Conservation (phyloP, 805 yeast species). For the Hanseniaspora meyeri region DNA sequence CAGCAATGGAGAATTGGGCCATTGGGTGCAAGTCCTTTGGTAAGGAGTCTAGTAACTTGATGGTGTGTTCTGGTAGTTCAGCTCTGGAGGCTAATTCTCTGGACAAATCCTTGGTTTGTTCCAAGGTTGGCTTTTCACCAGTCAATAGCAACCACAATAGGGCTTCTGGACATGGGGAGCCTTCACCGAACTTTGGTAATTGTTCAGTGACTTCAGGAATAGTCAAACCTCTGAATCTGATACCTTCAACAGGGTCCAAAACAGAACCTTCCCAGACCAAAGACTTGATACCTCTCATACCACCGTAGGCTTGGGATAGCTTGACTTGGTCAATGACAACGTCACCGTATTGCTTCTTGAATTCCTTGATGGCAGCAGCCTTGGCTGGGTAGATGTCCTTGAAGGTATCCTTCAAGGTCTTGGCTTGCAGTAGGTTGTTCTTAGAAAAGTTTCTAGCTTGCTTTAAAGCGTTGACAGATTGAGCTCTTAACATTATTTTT, state of each 20-base stretch:
- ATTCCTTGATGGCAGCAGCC: conserved; percentile 70
- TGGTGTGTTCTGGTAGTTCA: conserved; percentile 65
- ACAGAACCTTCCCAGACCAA: conserved; percentile 85
- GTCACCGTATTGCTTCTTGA: conserved; percentile 82
- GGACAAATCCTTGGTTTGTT: conserved; percentile 58
- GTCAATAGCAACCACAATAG: conserved; percentile 72
- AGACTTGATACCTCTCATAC: conserved; percentile 80
- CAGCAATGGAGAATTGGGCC: conserved; percentile 81
- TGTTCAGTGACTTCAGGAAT: conserved; percentile 65
- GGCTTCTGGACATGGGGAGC: conserved; percentile 69
- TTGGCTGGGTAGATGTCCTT: conserved; percentile 84
- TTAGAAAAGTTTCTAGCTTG: conserved; percentile 5
- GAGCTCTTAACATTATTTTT: conserved; percentile 5
- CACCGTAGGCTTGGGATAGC: conserved; percentile 77
- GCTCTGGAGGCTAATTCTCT: conserved; percentile 71
- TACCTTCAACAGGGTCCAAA: conserved; percentile 73
- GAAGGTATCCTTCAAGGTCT: conserved; percentile 86
- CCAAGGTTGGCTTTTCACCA: conserved; percentile 67
- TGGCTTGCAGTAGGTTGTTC: conserved; percentile 14
- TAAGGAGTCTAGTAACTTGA: conserved; percentile 55
- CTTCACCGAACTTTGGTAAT: conserved; percentile 64
- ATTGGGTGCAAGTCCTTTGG: conserved; percentile 74
- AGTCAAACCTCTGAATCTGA: conserved; percentile 73
- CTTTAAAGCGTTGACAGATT: not conserved
- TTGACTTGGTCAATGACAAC: conserved; percentile 57